Base-by-base conservation (phyloP, 768 basidiomycete genomes). In the Cubamyces lactineus region DNA sequence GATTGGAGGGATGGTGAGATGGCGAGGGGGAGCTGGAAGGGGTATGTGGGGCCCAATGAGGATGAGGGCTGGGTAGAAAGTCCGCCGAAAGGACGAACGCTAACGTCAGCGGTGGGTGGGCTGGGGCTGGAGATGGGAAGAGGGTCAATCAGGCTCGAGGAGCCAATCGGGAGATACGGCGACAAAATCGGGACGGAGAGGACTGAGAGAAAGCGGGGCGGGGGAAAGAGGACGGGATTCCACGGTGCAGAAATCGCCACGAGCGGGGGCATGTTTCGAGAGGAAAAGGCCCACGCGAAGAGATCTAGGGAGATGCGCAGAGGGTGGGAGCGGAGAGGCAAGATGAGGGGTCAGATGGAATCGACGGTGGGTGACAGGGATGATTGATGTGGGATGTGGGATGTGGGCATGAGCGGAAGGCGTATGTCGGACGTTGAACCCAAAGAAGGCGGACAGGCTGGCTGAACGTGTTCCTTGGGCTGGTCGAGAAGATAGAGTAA, bases 141-240 rank as follows among this genome's bases (percentile, higher is more conserved):
- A 67, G 64, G 49, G 66, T 48, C 40, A 54, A 65, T 49, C 61
- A 53, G 63, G 62, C 68, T 66, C 62, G 57, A 65, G 50, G 42
- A 59, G 69, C 80, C 79, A 84, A 84, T 84, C 82, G 82, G 84
- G 77, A 71, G 65, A 61, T 65, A 67, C 65, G 74, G 72, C 65
- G 72, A 59, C 70, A 67, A 71, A 69, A 67, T 81, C 80, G 81
- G 83, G 74, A 75, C 79, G 82, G 68, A 65, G 61, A 41, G 62
- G 71, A 69, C 75, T 34, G 70, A 71, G 68, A 64, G 70, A 72
- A 72, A 69, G 69, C 64, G 70, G 70, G 74, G 71, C 61, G 65
- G 66, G 64, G 64, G 59, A 54, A 67, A 62, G 74, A 71, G 66
- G 24, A 41, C 47, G 48, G 59, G 64, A 41, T 61, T 28, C 61